Base-by-base conservation (phyloP, 208 protist species). In the Crithidia mellificae region DNA sequence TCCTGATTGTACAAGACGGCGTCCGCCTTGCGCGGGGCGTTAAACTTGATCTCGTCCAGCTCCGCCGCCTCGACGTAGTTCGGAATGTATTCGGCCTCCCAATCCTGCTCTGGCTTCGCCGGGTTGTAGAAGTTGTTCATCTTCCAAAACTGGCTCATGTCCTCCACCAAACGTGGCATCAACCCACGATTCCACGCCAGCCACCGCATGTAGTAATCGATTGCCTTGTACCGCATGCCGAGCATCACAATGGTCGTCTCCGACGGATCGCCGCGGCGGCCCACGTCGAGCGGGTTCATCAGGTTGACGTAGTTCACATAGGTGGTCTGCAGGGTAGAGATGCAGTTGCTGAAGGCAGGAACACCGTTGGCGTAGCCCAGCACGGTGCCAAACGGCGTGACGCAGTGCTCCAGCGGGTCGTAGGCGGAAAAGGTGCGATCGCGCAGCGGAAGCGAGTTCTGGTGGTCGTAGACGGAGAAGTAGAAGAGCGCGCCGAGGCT, bases 311-410 rank as follows among this genome's bases (percentile, higher is more conserved):
- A 88, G 43, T 64, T 69, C 20, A 72, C 47, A 20, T 68, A 63
- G 22, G 76, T 62, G 7, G 73, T 64, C 17, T 57, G 44, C 36
- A 81, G 77, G 12, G 36, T 32, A 2, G 66, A 61, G 63, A 85
- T 68, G 61, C 83, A 92, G 62, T 92, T 92, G 70, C 87, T 92
- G 59, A 81, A 90, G 19, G 77, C 81, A 1, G 84, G 87, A 6
- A 87, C 69, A 44, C 71, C 53, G 46, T 79, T 59, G 12, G 77
- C 78, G 58, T 80, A 74, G 39, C 87, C 87, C n/a, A 92, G 73
- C 12, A 84, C 22, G 14, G 69, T 71, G 14, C 78, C 83, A 36
- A 86, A 83, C 2, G 68, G 58, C 17, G 87, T 85, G 27, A 56
- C 66, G 58, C 83, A 92, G 19, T 84, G 63, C 36, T 65, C 43